Percentiles rank a stretch among this genome's conserved stretches.
These are phyloP conservation scores for Fusarium lyarnte DNA, from an alignment of 2,329 filamentous ascomycete genomes.

Conservation along the genomic window DNA sequence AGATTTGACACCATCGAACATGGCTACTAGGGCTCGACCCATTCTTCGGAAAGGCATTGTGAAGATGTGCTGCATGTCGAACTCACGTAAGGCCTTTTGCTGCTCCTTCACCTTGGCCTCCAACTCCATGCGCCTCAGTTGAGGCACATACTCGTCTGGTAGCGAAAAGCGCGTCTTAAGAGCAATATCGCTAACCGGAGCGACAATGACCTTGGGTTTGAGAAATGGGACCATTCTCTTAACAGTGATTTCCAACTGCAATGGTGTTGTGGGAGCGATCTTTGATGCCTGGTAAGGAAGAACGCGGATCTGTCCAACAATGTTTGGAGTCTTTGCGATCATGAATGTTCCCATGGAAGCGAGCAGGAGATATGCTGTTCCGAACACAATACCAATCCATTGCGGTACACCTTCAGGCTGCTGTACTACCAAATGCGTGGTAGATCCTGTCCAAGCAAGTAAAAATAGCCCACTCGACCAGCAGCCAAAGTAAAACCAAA, in stretches of 20 bases:
- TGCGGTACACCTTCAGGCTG: conserved; percentile 60
- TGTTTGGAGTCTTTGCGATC: conserved; percentile 63
- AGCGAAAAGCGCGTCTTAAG: conserved; percentile 53
- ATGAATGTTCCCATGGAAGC: conserved; percentile 69
- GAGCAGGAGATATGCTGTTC: conserved; percentile 67
- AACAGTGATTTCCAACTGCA: conserved; percentile 64
- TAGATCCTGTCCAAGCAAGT: conserved; percentile 49
- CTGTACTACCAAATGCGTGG: conserved; percentile 45
- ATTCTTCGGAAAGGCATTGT: conserved; percentile 66
- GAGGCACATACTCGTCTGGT: conserved; percentile 51
- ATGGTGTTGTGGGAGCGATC: conserved; percentile 22
- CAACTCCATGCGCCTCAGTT: conserved; percentile 45
- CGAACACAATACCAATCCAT: conserved; percentile 68
- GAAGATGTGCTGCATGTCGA: conserved; percentile 65
- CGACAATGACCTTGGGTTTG: conserved; percentile 54
- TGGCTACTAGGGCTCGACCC: conserved; percentile 51
- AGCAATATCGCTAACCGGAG: conserved; percentile 47
- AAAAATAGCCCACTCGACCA: conserved; percentile 62
- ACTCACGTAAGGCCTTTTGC: conserved; percentile 55
- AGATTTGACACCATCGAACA: conserved; percentile 59
- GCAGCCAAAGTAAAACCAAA: conserved; percentile 68
- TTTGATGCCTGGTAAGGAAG: conserved; percentile 52
- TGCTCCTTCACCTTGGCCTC: conserved; percentile 51
- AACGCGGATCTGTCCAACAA: conserved; percentile 68
- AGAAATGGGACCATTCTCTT: conserved; percentile 62